Evolutionary conservation across 768 basidiomycete genomes (phyloP).

Genomic region (Termitomyces titanicus): DNA sequence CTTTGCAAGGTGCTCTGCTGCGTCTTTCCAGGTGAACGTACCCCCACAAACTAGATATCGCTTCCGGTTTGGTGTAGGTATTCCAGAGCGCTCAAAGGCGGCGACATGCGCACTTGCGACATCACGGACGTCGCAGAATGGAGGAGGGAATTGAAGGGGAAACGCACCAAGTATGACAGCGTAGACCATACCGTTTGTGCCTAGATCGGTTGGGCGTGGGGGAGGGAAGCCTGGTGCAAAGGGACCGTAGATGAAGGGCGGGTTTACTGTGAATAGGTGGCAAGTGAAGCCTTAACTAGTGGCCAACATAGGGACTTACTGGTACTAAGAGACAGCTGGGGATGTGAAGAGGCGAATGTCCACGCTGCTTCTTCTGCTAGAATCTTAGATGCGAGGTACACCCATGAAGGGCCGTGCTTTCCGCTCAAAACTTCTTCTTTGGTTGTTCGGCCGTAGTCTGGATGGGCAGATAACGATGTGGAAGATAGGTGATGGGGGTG

Average conservation of each 20-base stretch:
- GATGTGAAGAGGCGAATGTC: slow-evolving; percentile 34
- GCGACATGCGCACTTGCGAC: slow-evolving; percentile 9
- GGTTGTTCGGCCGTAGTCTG: slow-evolving; percentile 7
- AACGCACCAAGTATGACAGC: neutral
- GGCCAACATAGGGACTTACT: slow-evolving; percentile 18
- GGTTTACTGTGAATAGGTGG: slow-evolving; percentile 18
- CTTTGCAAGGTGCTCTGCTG: neutral
- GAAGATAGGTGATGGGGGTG: neutral
- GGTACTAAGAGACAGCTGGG: slow-evolving; percentile 28
- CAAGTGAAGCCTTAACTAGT: no score
- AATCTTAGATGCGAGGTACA: slow-evolving; percentile 5
- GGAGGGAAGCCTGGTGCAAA: slow-evolving; percentile 8
- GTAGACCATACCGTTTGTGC: slow-evolving; percentile 1
- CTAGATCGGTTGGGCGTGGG: neutral
- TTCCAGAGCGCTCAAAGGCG: neutral
- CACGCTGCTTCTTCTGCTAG: slow-evolving; percentile 28
- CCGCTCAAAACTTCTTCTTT: slow-evolving; percentile 8
- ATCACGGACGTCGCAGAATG: slow-evolving; percentile 10
- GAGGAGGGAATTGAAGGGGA: neutral
- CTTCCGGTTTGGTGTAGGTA: slow-evolving; percentile 7
- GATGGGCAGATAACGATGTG: neutral
- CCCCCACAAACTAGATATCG: slow-evolving; percentile 5
- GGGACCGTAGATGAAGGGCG: slow-evolving; percentile 11
- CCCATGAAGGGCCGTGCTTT: slow-evolving; percentile 1
- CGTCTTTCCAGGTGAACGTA: slow-evolving; percentile 2